Evolutionary conservation across 2,329 filamentous ascomycete genomes (phyloP).

Genomic region (Talaromyces sp.): DNA sequence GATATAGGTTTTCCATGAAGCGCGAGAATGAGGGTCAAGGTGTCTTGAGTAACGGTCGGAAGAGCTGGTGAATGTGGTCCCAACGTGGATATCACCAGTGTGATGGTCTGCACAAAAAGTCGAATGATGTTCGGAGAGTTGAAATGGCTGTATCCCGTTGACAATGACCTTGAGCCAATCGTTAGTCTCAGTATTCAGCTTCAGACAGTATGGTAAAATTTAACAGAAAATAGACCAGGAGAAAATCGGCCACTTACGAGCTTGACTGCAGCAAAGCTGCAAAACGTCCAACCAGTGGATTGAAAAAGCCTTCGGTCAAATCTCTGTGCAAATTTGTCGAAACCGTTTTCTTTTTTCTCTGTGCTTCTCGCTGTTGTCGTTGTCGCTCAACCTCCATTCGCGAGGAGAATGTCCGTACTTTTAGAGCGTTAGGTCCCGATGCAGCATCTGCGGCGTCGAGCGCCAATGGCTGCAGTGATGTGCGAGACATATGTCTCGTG

Average conservation of each 20-base stretch:
- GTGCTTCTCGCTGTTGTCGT: slow-evolving; percentile 33
- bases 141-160: slow-evolving; percentile 51
- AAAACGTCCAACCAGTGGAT: slow-evolving; percentile 76
- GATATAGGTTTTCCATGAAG: slow-evolving; percentile 50
- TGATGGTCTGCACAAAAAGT: slow-evolving; percentile 79
- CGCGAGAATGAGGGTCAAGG: slow-evolving; percentile 74
- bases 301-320: slow-evolving; percentile 74
- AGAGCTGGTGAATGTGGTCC: slow-evolving; percentile 73
- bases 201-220: neutral
- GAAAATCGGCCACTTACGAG: slow-evolving; percentile 29
- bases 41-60: slow-evolving; percentile 73
- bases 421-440: slow-evolving; percentile 76
- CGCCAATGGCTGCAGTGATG: slow-evolving; percentile 75
- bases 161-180: slow-evolving; percentile 20
- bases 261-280: slow-evolving; percentile 56
- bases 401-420: slow-evolving; percentile 82
- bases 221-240: neutral
- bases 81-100: slow-evolving; percentile 73
- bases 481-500: slow-evolving; percentile 59
- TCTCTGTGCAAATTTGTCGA: slow-evolving; percentile 74
- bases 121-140: slow-evolving; percentile 70
- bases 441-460: slow-evolving; percentile 72
- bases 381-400: slow-evolving; percentile 61
- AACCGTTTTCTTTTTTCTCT: slow-evolving; percentile 50
- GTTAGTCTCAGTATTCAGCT: slow-evolving; percentile 6